Evolutionary conservation across 352 stramenopile species (phyloP).

Genomic region (Pseudoperonospora humuli): DNA sequence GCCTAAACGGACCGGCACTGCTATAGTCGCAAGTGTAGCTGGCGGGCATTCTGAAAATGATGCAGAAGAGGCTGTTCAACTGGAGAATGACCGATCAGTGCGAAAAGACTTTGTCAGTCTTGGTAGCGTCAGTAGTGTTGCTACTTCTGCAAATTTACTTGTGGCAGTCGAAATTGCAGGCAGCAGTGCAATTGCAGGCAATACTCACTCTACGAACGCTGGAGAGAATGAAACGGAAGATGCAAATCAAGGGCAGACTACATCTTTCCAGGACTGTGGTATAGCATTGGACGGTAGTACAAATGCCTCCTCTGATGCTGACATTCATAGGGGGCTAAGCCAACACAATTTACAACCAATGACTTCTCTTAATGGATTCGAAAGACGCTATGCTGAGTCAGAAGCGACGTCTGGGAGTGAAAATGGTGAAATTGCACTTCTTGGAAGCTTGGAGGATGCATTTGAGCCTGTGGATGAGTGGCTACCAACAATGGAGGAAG

Average conservation of each 20-base stretch:
- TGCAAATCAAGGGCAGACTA: not conserved
- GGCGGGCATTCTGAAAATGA: not conserved
- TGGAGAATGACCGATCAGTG: not conserved
- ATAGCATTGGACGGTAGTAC: not conserved
- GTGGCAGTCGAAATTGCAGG: not conserved
- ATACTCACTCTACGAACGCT: not conserved
- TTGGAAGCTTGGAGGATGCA: conserved; percentile 18
- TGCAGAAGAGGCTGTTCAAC: not conserved
- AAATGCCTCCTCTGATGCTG: not conserved
- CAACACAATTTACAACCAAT: not conserved
- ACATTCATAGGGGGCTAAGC: not conserved
- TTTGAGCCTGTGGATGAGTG: conserved; percentile 28
- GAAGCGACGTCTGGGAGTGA: conserved; percentile 13
- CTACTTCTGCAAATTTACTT: not conserved
- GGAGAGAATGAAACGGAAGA: not conserved
- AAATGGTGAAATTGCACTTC: conserved; percentile 17
- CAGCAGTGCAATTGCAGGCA: too few relatives aligned
- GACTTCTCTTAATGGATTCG: not conserved
- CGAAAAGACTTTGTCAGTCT: not conserved
- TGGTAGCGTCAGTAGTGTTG: too few relatives aligned
- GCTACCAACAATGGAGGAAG: conserved; percentile 8
- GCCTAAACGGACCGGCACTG: not conserved
- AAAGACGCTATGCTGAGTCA: conserved; percentile 6
- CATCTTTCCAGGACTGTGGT: not conserved
- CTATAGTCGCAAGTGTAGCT: not conserved